Percentiles rank a stretch among this genome's conserved stretches.
Evolutionary conservation across 2,329 filamentous ascomycete species (phyloP).

Genomic region (Penicillium occitanis): DNA sequence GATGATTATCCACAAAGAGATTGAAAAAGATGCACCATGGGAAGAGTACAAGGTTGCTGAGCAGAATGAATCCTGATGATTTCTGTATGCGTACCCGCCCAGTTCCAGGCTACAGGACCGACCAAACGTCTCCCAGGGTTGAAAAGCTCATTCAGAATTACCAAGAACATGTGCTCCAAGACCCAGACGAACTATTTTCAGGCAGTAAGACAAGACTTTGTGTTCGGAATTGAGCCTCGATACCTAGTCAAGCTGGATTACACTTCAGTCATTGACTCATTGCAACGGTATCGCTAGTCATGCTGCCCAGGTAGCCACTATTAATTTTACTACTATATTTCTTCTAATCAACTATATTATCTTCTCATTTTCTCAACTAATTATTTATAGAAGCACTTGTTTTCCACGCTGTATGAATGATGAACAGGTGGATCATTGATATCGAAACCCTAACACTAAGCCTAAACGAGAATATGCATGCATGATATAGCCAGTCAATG

Average conservation of each 20-base stretch:
- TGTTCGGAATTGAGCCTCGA: background rate
- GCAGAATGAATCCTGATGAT: no score
- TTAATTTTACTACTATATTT: background rate
- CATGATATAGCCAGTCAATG: background rate
- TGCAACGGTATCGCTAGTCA: background rate
- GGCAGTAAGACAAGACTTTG: background rate
- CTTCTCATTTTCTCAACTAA: background rate
- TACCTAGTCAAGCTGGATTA: background rate
- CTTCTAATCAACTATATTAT: background rate
- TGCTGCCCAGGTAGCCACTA: background rate
- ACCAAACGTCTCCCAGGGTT: background rate
- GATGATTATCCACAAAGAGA: no score
- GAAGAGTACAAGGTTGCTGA: background rate
- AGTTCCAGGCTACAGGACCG: background rate
- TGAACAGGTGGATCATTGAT: background rate
- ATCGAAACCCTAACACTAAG: background rate
- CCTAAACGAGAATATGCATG: background rate
- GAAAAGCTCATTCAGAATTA: background rate
- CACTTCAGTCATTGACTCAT: background rate
- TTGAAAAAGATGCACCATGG: background rate
- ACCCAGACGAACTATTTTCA: background rate
- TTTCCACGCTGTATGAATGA: no score
- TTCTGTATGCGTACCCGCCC: no score
- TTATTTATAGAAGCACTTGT: background rate
- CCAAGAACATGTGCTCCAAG: background rate